Percentiles rank a stretch among this genome's conserved stretches.
phyloP scores from a whole-genome alignment of 1,284 basidiomycete species.

The Ceratobasidium theobromae region DNA sequence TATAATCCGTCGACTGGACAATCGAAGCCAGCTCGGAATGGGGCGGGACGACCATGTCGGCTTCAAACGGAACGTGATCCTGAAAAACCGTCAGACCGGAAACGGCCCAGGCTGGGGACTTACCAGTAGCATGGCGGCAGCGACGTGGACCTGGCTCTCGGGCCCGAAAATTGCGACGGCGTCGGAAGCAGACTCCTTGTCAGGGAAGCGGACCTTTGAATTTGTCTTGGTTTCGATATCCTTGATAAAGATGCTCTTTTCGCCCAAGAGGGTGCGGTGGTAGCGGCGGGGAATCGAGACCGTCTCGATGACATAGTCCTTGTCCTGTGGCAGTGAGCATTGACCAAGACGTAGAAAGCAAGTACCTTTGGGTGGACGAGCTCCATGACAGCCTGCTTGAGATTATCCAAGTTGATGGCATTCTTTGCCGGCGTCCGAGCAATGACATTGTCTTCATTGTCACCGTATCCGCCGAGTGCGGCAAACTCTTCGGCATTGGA shows the following conservation, averaged over 20 bases:
- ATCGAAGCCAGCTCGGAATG: slow-evolving; percentile 71
- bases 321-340: slow-evolving; percentile 62
- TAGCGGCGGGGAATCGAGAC: slow-evolving; percentile 92
- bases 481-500: slow-evolving; percentile 98
- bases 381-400: slow-evolving; percentile 97
- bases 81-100: slow-evolving; percentile 42
- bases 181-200: slow-evolving; percentile 90
- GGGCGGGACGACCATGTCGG: slow-evolving; percentile 89
- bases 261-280: slow-evolving; percentile 91
- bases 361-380: slow-evolving; percentile 90
- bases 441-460: slow-evolving; percentile 98
- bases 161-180: slow-evolving; percentile 93
- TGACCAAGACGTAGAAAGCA: not conserved
- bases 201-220: slow-evolving; percentile 91
- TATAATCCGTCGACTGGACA: slow-evolving; percentile 80
- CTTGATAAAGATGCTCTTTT: slow-evolving; percentile 95
- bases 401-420: slow-evolving; percentile 89
- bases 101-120: slow-evolving; percentile 38
- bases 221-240: slow-evolving; percentile 98
- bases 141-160: slow-evolving; percentile 95
- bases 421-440: slow-evolving; percentile 98
- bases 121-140: slow-evolving; percentile 92
- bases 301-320: slow-evolving; percentile 93
- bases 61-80: slow-evolving; percentile 98
- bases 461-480: slow-evolving; percentile 89